Evolutionary conservation across 371 early-diverging fungal species (phyloP), one percentile per base, ranked within the genome.

Genomic region (Sanchytrium tribonematis): DNA sequence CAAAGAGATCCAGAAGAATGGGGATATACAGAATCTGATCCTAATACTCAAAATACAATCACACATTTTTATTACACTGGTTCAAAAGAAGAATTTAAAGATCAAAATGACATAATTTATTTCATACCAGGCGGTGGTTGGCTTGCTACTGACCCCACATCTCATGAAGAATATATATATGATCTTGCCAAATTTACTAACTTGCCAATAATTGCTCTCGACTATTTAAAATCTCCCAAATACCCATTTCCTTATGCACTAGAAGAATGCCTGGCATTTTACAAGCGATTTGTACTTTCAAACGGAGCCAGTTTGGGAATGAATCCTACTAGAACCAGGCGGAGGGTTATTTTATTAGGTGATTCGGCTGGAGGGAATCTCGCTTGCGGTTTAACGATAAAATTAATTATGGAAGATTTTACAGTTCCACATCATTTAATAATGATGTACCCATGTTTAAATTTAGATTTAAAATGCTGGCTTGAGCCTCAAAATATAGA

Each of bases 181-280:
- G 69, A 66, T 30, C 80, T 78, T 78, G 80, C 80, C 1, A 69
- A 77, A 29, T 69, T 70, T 28, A 71, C 74, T 0, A 68, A 71
- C 32, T 68, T 77, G 16, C 81, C 81, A 0, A 82, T 96, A 0
- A 74, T 90, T 29, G 83, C 86, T 70, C 81, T 96, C 70, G 86
- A 96, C 72, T 94, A 94, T 72, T 88, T 84, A 69, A 96, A 96
- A 77, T 90, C 93, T 0, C 97, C 97, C 27, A 93, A 93, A 77
- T 83, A 83, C 71, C 92, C 97, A 28, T 96, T 88, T 74, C 95
- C 97, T 0, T 88, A 84, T 74, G 90, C 89, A 0, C 76, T 93
- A 27, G 85, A 92, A 68, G 92, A 96, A 75, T 90, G 91, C 74
- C 92, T 88, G 76, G 94, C 90, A 71, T 81, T 89, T 28, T 96